Base-by-base conservation (phyloP, 345 rosid genomes). In the Eucalyptus curtisii region DNA sequence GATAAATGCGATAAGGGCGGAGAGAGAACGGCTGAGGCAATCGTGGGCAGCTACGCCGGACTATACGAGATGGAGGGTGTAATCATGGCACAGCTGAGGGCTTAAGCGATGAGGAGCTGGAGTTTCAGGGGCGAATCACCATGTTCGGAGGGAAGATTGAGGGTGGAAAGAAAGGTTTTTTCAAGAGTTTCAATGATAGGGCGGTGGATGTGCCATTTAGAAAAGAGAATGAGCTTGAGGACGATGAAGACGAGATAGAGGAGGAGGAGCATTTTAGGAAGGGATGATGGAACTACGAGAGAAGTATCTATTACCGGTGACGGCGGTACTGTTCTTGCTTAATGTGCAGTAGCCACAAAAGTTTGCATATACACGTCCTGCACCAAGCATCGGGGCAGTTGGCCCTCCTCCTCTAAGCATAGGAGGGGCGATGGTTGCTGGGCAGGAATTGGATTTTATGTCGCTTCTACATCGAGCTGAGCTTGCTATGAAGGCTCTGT, bases 91-190 rank as follows among this genome's bases (percentile, higher is more conserved):
- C 89, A 14, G 89, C 82, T 24, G 98, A 95, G 86, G 97, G 90
- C 15, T 88, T 95, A 86, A 97, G 99, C 25, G 98, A 97, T 33
- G 99, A 96, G 71, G 99, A 97, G 88, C 92, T 90, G 0, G 97
- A 95, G 89, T 94, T 94, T 91, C 92, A 89, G 50, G 94, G 94
- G 24, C 85, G 96, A 88, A 90, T 97, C 48, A 90, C 94, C 20
- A 91, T 94, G 92, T 87, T 94, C 9, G 95, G 95, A 37, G 93
- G 89, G 44, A 93, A 86, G 88, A 86, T 88, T 52, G 89, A 87
- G 14, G 89, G 89, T 90, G 90, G 91, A 86, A 92, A 88, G 84
- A 93, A 92, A 86, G 97, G 96, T 49, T 98, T 96, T 59, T 96
- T 97, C 86, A 95, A 97, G 88, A 95, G 91, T 86, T 93, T 49